Evolutionary conservation across 1,139 yeast genomes (phyloP), one percentile per base, ranked within the genome.

Genomic region (Yamadazyma membranifaciens): DNA sequence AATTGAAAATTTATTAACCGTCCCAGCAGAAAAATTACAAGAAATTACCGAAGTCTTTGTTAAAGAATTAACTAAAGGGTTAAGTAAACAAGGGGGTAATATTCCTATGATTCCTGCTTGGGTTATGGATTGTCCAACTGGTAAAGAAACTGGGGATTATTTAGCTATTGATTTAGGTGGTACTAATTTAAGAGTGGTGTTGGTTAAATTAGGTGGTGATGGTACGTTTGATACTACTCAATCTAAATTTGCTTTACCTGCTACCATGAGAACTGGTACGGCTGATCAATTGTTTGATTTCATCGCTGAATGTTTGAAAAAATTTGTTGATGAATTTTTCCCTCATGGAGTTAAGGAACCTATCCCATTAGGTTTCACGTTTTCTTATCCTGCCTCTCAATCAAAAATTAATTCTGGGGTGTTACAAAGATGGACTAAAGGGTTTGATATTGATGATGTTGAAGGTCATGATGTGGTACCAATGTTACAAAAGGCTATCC

Each of bases 61-160:
- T 38, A 45, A 54, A 31, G 98, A 92, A 68, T 79, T 92, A 56
- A 79, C 82, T 46, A 86, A 85, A 64, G 95, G 95, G 40, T 74
- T 87, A 49, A 75, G 88, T 44, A 79, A 80, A 60, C 56, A 68
- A 39, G 94, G 94, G 37, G 92, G 94, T 44, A 84, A 83, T 63
- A 86, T 87, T 57, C 98, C 98, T 45, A 92, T 91, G 98, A 88
- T 85, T 58, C 95, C 95, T 34, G 87, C 95, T 48, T 91, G 97
- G 97, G 97, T 91, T 41, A 73, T 88, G 78, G 95, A 86, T 56
- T 83, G 73, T 73, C 98, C 98, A 46, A 83, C 94, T 36, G 98
- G 98, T 54, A 67, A 80, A 51, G 98, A 92, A 65, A 75, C 74
- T 34, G 98, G 98, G 50, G 83, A 87, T 51, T 92, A 78, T 65